A percentile compares a stretch with the other conserved stretches of the same genome.
Conservation (phyloP, 2,329 filamentous ascomycete species). For the Tolypocladium nubicola region DNA sequence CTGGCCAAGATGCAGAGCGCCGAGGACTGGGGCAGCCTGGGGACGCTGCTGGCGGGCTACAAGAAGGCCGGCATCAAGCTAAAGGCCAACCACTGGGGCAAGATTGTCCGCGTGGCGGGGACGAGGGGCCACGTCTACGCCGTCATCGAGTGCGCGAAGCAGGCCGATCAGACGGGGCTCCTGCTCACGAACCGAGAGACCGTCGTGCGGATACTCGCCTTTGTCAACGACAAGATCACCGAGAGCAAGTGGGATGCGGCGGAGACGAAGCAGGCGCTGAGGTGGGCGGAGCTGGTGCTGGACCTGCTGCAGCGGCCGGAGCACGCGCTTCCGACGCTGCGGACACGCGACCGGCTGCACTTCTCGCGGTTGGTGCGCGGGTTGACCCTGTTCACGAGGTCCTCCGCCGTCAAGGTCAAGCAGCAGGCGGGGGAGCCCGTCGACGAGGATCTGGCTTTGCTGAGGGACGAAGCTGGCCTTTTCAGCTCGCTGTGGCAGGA, state of each 20-base stretch:
- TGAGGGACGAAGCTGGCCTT: conserved; percentile 18
- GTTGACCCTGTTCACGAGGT: conserved; percentile 17
- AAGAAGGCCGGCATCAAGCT: conserved; percentile 30
- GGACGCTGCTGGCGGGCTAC: conserved; percentile 39
- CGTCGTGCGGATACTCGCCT: conserved; percentile 17
- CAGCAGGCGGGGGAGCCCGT: conserved; percentile 10
- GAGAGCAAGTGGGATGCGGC: conserved; percentile 20
- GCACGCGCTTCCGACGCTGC: conserved; percentile 18
- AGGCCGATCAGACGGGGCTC: conserved; percentile 34
- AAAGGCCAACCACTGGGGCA: conserved; percentile 19
- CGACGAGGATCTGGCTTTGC: conserved; percentile 12
- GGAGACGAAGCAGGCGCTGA: conserved; percentile 30
- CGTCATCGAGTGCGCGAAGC: conserved; percentile 40
- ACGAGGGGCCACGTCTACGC: conserved; percentile 28
- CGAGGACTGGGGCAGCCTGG: conserved; percentile 42
- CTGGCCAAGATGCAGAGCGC: conserved; percentile 34
- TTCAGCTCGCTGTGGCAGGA: conserved; percentile 16
- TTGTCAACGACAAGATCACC: conserved; percentile 27
- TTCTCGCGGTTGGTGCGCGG: conserved; percentile 18
- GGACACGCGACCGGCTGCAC: conserved; percentile 11
- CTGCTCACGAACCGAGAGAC: conserved; percentile 29
- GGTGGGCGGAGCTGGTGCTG: conserved; percentile 35
- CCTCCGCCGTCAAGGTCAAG: conserved; percentile 14
- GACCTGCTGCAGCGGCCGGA: conserved; percentile 35
- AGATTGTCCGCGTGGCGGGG: conserved; percentile 31